Evolutionary conservation across 495 filamentous ascomycete species (phyloP), one percentile per base, ranked within the genome.

Genomic region (Neurospora sp.): DNA sequence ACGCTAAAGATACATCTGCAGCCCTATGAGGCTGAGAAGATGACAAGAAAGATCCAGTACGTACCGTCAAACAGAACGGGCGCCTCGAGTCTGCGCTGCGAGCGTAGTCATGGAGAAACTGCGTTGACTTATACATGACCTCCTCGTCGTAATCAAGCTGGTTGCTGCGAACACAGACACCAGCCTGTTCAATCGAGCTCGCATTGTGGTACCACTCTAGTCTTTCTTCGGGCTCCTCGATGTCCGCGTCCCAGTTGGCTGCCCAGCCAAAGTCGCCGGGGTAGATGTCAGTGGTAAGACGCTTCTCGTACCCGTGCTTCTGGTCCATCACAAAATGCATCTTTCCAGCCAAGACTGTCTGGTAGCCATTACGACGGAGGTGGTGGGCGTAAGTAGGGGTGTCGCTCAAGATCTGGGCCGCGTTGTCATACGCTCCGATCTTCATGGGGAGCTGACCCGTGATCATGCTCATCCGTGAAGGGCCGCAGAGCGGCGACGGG

Each of bases 251-350:
- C 93, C 93, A 97, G 79, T 95, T 92, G 72, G 94, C 92, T 5
- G 88, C 89, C 93, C 93, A 97, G 72, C 93, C 93, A 77, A 94
- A 91, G 78, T 97, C 93, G 54, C 91, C 93, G 4, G 93, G 93
- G 80, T 97, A 97, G 77, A 97, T 96, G 80, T 97, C 93, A 73
- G 88, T 90, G n/a, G 93, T 97, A 76, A 97, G 85, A 71, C 93
- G 87, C 77, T 91, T 89, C 83, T 97, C 93, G 77, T 93, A 97
- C 40, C 93, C 93, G 81, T 97, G 93, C 71, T 96, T 85, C 83
- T 97, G 93, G 77, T 97, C 93, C 66, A 93, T 93, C 72, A 94
- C 92, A 81, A 97, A 97, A 80, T 97, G 93, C 93, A 97, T 97
- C 86, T 97, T 97, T 71, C 93, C 93, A 1, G 93, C 92, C 75